Conservation (phyloP, 2,329 filamentous ascomycete species). For the Talaromyces marneffei region DNA sequence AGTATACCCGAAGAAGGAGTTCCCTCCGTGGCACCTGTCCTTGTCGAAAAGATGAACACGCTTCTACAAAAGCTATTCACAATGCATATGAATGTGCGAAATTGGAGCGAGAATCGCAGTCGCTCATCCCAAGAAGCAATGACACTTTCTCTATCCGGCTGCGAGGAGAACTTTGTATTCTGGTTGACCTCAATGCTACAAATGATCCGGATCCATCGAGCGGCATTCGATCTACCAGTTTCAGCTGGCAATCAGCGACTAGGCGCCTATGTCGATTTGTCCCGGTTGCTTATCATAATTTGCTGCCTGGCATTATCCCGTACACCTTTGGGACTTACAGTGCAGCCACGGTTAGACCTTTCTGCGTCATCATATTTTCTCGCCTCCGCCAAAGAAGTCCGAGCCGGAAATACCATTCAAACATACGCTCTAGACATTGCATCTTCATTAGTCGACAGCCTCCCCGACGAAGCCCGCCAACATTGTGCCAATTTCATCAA, state of each 20-base stretch:
- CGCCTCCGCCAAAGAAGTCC: conserved; percentile 22
- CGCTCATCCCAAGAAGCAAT: conserved; percentile 14
- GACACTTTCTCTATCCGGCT: conserved; percentile 19
- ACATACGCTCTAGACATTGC: conserved; percentile 42
- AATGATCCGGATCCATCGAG: conserved; percentile 37
- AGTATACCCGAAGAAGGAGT: conserved; percentile 33
- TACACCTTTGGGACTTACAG: conserved; percentile 28
- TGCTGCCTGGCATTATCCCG: conserved; percentile 38
- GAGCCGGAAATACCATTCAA: conserved; percentile 31
- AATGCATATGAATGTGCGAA: conserved; percentile 23
- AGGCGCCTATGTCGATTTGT: conserved; percentile 28
- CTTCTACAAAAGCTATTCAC: conserved; percentile 34
- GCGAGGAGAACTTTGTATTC: conserved; percentile 31
- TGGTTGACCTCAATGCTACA: conserved; percentile 40
- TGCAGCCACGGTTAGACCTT: conserved; percentile 26
- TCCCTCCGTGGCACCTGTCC: conserved; percentile 26
- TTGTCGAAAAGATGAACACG: conserved; percentile 38
- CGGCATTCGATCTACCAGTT: conserved; percentile 27
- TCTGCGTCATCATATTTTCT: conserved; percentile 23
- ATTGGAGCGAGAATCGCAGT: conserved; percentile 17
- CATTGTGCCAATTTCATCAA: conserved; percentile 39
- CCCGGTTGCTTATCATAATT: conserved; percentile 34
- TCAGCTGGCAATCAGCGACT: conserved; percentile 21
- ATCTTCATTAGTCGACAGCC: conserved; percentile 39
- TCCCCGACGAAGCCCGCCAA: conserved; percentile 40